These are phyloP conservation scores for Pyrenophora tritici-repentis DNA, from an alignment of 2,329 filamentous ascomycete genomes.

Conservation along the genomic window DNA sequence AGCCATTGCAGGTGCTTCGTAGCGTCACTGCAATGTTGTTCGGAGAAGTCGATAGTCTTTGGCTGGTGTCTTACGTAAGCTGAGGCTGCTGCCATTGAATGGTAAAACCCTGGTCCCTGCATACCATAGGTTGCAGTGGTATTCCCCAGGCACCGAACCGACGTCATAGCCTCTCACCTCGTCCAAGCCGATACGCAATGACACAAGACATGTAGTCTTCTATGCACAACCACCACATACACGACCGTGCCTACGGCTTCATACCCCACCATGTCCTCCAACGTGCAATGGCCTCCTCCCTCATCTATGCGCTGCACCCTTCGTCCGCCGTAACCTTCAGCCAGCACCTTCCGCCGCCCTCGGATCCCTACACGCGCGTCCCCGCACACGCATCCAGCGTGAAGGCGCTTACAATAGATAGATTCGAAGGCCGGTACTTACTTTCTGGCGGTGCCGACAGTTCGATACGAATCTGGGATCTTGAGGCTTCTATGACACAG, in stretches of 20 bases:
- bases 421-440: constrained; percentile 78
- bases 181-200: constrained; percentile 1
- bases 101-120: too few species aligned
- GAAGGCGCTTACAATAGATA: constrained; percentile 78
- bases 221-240: constrained; percentile 61
- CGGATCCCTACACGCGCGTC: constrained; percentile 46
- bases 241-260: constrained; percentile 75
- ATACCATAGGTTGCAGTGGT: too few species aligned
- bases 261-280: constrained; percentile 65
- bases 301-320: constrained; percentile 71
- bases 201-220: constrained; percentile 44
- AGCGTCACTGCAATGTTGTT: not conserved
- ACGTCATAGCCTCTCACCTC: constrained; percentile 24
- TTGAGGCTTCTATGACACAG: constrained; percentile 57
- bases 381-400: constrained; percentile 78
- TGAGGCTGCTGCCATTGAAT: too few species aligned
- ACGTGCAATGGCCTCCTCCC: constrained; percentile 66
- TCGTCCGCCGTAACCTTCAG: constrained; percentile 70
- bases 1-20: too few species aligned
- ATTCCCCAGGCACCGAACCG: too few species aligned
- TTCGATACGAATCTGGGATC: constrained; percentile 84
- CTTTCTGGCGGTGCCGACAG: constrained; percentile 86
- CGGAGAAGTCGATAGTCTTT: too few species aligned
- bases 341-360: constrained; percentile 56
- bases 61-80: constrained; percentile 14